Percentiles rank a stretch among this genome's conserved stretches.
phyloP scores from a whole-genome alignment of 345 rosid genomes.

The Dipteronia dyeriana region DNA sequence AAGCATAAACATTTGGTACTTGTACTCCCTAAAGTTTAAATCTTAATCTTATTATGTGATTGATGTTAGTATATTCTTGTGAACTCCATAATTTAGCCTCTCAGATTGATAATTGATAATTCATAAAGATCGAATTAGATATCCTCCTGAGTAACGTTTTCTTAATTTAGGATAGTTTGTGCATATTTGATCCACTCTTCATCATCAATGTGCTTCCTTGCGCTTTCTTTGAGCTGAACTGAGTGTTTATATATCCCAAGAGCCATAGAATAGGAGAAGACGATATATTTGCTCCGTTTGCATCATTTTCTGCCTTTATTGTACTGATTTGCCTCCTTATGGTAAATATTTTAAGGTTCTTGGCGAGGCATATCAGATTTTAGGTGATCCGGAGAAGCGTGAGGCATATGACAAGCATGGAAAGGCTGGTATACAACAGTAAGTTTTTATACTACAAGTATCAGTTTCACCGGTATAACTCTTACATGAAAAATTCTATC shows the following conservation, averaged over 20 bases:
- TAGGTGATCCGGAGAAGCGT: slow-evolving; percentile 91
- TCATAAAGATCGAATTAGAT: too few relatives aligned
- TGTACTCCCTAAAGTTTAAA: background rate
- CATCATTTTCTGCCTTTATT: slow-evolving; percentile 11
- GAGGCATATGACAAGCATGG: slow-evolving; percentile 82
- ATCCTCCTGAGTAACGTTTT: background rate
- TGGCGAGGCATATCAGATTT: slow-evolving; percentile 93
- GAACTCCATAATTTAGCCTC: background rate
- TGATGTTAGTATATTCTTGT: background rate
- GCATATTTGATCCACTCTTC: background rate
- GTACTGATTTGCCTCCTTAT: slow-evolving; percentile 22
- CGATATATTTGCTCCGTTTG: background rate
- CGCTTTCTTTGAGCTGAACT: background rate
- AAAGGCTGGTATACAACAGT: slow-evolving; percentile 76
- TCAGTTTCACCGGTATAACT: background rate
- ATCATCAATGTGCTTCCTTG: background rate
- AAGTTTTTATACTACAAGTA: slow-evolving; percentile 36
- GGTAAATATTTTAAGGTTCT: slow-evolving; percentile 54
- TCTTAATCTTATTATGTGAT: background rate
- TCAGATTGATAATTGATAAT: background rate
- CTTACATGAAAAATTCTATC: background rate
- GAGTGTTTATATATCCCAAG: background rate
- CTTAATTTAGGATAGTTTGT: background rate
- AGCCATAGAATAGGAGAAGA: background rate
- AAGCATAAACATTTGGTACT: slow-evolving; percentile 7